Conservation (phyloP, 768 basidiomycete species). For the Boletus pseudopeckii region DNA sequence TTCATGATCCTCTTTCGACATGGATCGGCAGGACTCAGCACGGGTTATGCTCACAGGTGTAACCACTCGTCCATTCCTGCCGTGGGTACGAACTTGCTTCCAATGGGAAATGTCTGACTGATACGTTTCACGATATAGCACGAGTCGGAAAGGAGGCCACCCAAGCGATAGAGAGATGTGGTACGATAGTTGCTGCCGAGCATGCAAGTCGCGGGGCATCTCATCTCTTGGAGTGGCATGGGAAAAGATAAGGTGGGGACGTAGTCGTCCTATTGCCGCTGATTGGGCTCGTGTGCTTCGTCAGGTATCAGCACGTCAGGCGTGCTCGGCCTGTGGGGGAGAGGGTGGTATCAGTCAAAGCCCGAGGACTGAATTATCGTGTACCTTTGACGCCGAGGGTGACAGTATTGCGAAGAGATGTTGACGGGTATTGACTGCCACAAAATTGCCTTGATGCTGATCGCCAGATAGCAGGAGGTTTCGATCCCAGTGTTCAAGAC, state of each 20-base stretch:
- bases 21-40: conserved; percentile 32
- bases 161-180: conserved; percentile 39
- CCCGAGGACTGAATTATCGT: background rate
- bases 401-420: background rate
- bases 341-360: background rate
- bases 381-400: background rate
- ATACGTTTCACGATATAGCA: background rate
- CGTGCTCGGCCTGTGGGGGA: background rate
- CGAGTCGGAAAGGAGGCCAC: background rate
- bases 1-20: conserved; percentile 28
- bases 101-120: background rate
- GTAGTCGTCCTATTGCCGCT: background rate
- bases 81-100: background rate
- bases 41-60: conserved; percentile 18
- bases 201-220: background rate
- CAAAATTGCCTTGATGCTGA: background rate
- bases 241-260: background rate
- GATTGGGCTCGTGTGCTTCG: background rate
- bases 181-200: conserved; percentile 4
- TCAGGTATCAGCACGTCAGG: background rate
- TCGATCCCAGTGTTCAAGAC: background rate
- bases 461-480: background rate
- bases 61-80: conserved; percentile 22
- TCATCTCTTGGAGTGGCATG: background rate
- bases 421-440: background rate